Evolutionary conservation across 495 filamentous ascomycete genomes (phyloP), one percentile per base, ranked within the genome.

Genomic region (Penicillium desertorum): DNA sequence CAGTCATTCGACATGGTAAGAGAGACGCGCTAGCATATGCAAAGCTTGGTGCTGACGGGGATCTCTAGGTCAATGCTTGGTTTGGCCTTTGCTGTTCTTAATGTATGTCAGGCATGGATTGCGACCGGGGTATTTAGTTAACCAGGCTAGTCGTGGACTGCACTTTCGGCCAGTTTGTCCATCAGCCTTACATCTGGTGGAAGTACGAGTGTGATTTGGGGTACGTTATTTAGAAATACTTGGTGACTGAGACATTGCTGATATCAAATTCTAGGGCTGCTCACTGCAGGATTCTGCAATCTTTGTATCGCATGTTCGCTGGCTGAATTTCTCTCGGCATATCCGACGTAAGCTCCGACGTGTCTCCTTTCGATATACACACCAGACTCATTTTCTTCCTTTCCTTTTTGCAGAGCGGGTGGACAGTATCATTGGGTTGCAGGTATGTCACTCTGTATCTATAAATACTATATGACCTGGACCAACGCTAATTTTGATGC

Each of bases 401-500:
- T 10, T 4, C 23, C 11, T 57, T 47, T 44, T n/a, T 50, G 11
- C 30, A 78, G 76, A 9, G 76, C 80, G 39, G 79, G 79, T 49
- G 85, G 85, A 19, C 85, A 88, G 66, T 88, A 89, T 64, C 84
- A 88, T 69, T 90, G 86, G 87, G 87, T 86, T 5, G 85, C 86
- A 82, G 63, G 78, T 77, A 60, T 61, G 64, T 61, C 51, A 37
- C 43, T 11, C 5, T 23, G 11, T 32, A 5, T 12, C 45, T 47
- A 5, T 25, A 17, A 5, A 17, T 9, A 25, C 19, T 25, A 14
- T 36, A 5, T 44, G 11, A 19, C 16, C 16, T 10, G 29, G 43
- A 30, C 54, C 17, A 27, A 43, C 19, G 30, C 51, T 62, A 57
- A 62, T 12, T 17, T 16, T 11, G 10, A 19, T 10, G 2, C 3